These are phyloP conservation scores for Metschnikowia dekortorum DNA, from an alignment of 805 yeast genomes.

Conservation along the genomic window DNA sequence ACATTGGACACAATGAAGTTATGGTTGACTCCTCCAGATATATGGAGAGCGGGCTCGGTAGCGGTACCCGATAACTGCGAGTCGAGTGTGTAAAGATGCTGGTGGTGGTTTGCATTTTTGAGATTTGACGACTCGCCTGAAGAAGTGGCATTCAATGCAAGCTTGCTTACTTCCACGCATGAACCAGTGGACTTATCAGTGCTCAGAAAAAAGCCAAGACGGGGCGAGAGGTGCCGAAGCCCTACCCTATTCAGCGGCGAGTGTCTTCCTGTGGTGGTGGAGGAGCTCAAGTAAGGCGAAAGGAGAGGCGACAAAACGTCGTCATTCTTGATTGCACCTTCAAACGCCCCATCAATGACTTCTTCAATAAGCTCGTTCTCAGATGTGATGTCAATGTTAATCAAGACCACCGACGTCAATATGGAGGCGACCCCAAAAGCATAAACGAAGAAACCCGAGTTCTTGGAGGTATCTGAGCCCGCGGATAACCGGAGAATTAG, in stretches of 20 bases:
- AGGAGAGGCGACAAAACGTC: slow-evolving; percentile 44
- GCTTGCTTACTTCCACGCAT: slow-evolving; percentile 2
- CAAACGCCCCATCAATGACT: slow-evolving; percentile 46
- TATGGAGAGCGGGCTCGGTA: slow-evolving; percentile 4
- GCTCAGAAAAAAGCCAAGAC: slow-evolving; percentile 16
- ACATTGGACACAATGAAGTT: slow-evolving; percentile 6
- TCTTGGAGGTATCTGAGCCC: slow-evolving; percentile 10
- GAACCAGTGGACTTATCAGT: slow-evolving; percentile 4
- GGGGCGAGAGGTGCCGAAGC: slow-evolving; percentile 14
- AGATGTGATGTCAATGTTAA: slow-evolving; percentile 39
- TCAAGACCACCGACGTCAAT: slow-evolving; percentile 42
- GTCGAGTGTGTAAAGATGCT: slow-evolving; percentile 12
- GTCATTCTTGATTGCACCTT: slow-evolving; percentile 44
- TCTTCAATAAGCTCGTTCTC: slow-evolving; percentile 44
- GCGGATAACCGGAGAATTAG: slow-evolving; percentile 25
- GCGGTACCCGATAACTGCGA: not conserved
- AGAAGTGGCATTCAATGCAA: slow-evolving; percentile 4
- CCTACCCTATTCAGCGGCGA: slow-evolving; percentile 11
- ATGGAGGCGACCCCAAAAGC: slow-evolving; percentile 46
- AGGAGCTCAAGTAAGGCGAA: slow-evolving; percentile 36
- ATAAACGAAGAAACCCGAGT: slow-evolving; percentile 29
- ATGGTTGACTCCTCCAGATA: slow-evolving; percentile 18
- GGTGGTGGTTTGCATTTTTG: slow-evolving; percentile 10
- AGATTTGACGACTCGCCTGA: slow-evolving; percentile 3
- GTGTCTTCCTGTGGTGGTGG: slow-evolving; percentile 2